phyloP scores from a whole-genome alignment of 495 filamentous ascomycete genomes.

The Aspergillus affinis region DNA sequence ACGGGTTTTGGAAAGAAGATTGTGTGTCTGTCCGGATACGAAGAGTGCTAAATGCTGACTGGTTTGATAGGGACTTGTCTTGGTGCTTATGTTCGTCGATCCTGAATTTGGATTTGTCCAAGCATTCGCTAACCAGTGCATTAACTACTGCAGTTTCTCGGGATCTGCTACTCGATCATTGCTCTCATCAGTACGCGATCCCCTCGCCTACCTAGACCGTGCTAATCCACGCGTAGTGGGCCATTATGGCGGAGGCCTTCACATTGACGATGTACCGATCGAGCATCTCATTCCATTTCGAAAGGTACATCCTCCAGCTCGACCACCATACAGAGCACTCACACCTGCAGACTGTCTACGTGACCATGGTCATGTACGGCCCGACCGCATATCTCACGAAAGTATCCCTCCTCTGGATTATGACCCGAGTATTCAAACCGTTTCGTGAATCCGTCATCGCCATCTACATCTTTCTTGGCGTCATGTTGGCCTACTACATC shows the following conservation, averaged over 20 bases:
- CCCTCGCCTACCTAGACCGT: neutral
- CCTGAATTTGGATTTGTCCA: neutral
- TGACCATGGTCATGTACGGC: conserved; percentile 40
- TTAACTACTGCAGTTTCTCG: conserved; percentile 19
- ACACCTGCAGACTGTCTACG: conserved; percentile 26
- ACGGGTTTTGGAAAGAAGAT: conserved; percentile 28
- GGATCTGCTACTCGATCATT: conserved; percentile 28
- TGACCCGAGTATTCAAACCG: conserved; percentile 39
- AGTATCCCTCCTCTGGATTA: conserved; percentile 39
- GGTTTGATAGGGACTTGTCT: conserved; percentile 8
- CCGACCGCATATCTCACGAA: conserved; percentile 43
- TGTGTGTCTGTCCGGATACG: conserved; percentile 21
- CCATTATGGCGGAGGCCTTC: conserved; percentile 27
- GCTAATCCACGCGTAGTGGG: conserved; percentile 24
- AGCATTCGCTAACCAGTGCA: neutral
- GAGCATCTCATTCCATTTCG: conserved; percentile 20
- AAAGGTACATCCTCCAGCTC: conserved; percentile 16
- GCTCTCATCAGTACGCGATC: conserved; percentile 24
- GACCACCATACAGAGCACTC: no score
- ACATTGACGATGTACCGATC: conserved; percentile 19
- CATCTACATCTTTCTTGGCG: conserved; percentile 36
- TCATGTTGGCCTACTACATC: conserved; percentile 42
- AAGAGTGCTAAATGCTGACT: neutral
- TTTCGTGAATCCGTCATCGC: conserved; percentile 33
- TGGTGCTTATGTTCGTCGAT: conserved; percentile 14